These are phyloP conservation scores for Sphaerulina vaccinii DNA, from an alignment of 2,329 filamentous ascomycete species.

Conservation along the genomic window DNA sequence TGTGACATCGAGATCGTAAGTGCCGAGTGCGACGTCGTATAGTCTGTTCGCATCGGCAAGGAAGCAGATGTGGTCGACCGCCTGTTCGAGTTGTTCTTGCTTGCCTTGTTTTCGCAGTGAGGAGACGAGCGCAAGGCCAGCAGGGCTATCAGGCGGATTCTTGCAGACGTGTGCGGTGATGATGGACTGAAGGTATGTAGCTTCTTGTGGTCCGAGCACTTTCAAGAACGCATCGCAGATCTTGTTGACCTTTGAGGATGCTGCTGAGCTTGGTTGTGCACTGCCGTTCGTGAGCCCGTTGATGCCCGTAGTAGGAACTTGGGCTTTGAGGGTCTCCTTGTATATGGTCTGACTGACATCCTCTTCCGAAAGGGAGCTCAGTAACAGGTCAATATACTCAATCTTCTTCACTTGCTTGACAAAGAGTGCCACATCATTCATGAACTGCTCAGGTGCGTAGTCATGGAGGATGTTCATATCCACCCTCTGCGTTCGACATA, in stretches of 20 bases:
- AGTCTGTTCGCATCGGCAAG: conserved; percentile 88
- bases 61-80: conserved; percentile 96
- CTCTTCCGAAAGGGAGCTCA: conserved; percentile 63
- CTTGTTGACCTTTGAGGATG: conserved; percentile 71
- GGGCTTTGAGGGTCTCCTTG: conserved; percentile 69
- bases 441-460: conserved; percentile 82
- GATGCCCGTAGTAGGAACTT: conserved; percentile 26
- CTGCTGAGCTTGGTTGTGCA: not conserved
- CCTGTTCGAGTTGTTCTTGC: conserved; percentile 75
- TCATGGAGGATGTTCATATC: conserved; percentile 98
- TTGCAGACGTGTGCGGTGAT: conserved; percentile 96
- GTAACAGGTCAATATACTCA: conserved; percentile 82
- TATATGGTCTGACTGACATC: conserved; percentile 95
- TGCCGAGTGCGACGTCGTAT: conserved; percentile 83
- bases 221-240: conserved; percentile 83
- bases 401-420: conserved; percentile 79
- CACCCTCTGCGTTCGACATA: conserved; percentile 88
- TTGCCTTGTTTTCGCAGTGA: conserved; percentile 62
- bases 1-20: conserved; percentile 89
- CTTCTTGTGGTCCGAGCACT: conserved; percentile 61
- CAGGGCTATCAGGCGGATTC: conserved; percentile 80
- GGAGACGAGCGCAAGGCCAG: conserved; percentile 77
- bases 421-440: conserved; percentile 72
- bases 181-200: conserved; percentile 77
- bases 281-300: conserved; percentile 18